Conservation (phyloP, 116 monocot species). For the Trichopus zeylanicus region DNA sequence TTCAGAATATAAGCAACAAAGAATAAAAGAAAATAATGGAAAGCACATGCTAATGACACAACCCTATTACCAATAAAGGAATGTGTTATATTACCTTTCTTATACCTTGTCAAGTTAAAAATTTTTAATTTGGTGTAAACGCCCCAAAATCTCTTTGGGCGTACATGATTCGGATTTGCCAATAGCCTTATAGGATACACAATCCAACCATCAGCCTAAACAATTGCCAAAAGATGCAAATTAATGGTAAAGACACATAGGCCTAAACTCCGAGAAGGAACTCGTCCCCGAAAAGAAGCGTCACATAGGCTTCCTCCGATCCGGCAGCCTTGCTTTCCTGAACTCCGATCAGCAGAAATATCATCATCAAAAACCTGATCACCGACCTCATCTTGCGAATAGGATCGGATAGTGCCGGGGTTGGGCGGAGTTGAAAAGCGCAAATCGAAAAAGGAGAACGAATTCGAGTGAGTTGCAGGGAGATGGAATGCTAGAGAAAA, state of each 20-base stretch:
- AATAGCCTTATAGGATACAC: conserved; percentile 76
- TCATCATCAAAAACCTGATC: conserved; percentile 7
- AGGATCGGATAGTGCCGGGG: neutral
- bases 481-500: too few species aligned
- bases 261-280: conserved; percentile 92
- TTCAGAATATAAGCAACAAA: conserved; percentile 1
- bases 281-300: conserved; percentile 94
- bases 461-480: too few species aligned
- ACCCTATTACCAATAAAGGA: too few species aligned
- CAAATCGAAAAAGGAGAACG: too few species aligned
- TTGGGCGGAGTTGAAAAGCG: too few species aligned
- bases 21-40: too few species aligned
- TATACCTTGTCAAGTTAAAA: conserved; percentile 91
- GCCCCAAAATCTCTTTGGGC: conserved; percentile 99
- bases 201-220: conserved; percentile 99
- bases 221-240: conserved; percentile 10
- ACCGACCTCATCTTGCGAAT: conserved; percentile 4
- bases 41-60: too few species aligned
- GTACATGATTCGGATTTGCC: conserved; percentile 81
- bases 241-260: neutral
- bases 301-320: conserved; percentile 64
- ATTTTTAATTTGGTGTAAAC: conserved; percentile 98
- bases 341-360: conserved; percentile 10
- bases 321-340: conserved; percentile 6
- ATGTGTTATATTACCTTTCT: too few species aligned